Base-by-base conservation (phyloP, 1,284 basidiomycete species). In the Mycena citricolor region DNA sequence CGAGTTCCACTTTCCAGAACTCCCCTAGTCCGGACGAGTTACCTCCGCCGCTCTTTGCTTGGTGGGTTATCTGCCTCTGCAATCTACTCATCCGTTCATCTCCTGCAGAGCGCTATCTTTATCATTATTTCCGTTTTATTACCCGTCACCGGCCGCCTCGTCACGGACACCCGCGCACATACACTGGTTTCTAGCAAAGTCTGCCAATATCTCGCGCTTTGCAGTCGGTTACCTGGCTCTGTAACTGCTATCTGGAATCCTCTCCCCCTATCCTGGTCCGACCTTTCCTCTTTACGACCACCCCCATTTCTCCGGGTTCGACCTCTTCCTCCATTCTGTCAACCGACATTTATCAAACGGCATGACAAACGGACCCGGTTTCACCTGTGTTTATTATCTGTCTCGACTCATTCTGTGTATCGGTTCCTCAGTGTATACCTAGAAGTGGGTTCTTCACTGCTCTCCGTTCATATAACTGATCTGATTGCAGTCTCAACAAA, bases 1-100 rank as follows among this genome's bases (percentile, higher is more conserved):
- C 85, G 53, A 86, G 82, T 57, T 86, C 84, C 28, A 70, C 74
- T 57, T 87, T 86, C 76, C 85, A 87, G 72, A 87, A 86, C 68
- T 86, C 84, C 48, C 84, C 84, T 10, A 85, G 80, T 57, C 84
- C 84, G 40, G 85, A 87, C 45, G 84, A 86, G 58, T 66, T 87
- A 35, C 84, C 84, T 33, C 75, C 78, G 51, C 83, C 83, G 42
- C 67, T 73, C 48, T 81, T 83, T 58, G 59, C 67, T 44, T 76
- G 62, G 62, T 59, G 57, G 62, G 32, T 11, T 28, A 26, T 42
- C 13, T 22, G 34, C 23, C 12, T 30, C 5, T 22, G 16, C n/a
- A 34, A 42, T 30, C 14, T 5, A 32, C 33, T 32, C 29, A 21
- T 12, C 20, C 39, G 33, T 44, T 32, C 17, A 33, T 44, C 3